Conservation (phyloP, 73 alveolate genomes). For the Tetrahymena elliotti region DNA sequence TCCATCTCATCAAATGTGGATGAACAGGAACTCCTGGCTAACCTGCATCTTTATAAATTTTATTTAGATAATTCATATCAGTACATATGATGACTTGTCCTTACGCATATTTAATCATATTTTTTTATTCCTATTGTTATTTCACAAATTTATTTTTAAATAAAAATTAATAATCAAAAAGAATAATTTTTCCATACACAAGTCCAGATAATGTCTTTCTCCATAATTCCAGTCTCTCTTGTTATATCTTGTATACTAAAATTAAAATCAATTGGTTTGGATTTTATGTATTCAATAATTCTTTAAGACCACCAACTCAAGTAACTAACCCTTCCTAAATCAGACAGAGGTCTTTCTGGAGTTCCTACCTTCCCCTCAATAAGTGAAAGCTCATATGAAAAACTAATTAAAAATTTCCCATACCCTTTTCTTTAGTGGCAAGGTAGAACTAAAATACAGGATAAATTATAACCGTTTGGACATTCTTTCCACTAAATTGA, state of each 20-base stretch:
- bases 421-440: conserved; percentile 94
- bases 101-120: conserved; percentile 74
- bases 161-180: not conserved
- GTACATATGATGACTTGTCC: conserved; percentile 76
- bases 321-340: conserved; percentile 87
- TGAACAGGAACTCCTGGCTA: conserved; percentile 85
- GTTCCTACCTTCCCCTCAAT: conserved; percentile 78
- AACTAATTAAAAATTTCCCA: conserved; percentile 94
- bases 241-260: conserved; percentile 72
- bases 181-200: not conserved
- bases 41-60: conserved; percentile 77
- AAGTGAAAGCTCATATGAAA: conserved; percentile 82
- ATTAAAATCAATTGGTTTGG: conserved; percentile 40
- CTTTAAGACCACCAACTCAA: conserved; percentile 84
- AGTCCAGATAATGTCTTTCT: conserved; percentile 72
- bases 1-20: conserved; percentile 87
- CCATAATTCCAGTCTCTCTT: conserved; percentile 69
- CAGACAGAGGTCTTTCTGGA: conserved; percentile 93
- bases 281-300: conserved; percentile 59
- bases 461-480: conserved; percentile 68
- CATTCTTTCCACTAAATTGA: conserved; percentile 51
- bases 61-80: conserved; percentile 71
- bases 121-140: conserved; percentile 59
- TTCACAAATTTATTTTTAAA: not conserved
- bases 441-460: conserved; percentile 94